Evolutionary conservation across 2,329 filamentous ascomycete species (phyloP).

Genomic region (Alternaria brassicae): DNA sequence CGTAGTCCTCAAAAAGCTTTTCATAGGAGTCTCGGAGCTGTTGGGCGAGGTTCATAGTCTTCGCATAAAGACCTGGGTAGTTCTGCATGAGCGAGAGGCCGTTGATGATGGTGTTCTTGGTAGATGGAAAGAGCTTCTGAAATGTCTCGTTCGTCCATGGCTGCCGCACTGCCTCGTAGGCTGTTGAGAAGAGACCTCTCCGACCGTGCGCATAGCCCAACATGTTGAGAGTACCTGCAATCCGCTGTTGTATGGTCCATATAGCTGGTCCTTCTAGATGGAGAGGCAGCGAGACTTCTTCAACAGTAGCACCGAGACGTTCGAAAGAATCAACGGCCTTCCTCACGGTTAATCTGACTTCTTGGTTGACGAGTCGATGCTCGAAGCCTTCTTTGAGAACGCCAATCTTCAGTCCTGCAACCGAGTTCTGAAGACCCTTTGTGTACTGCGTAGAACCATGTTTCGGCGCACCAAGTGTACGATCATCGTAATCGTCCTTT

Average conservation of each 20-base stretch:
- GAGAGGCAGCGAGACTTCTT: slow-evolving; percentile 34
- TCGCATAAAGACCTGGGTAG: slow-evolving; percentile 52
- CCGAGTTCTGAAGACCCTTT: slow-evolving; percentile 17
- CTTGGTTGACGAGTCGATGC: slow-evolving; percentile 43
- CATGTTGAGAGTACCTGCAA: slow-evolving; percentile 55
- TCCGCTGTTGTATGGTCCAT: slow-evolving; percentile 51
- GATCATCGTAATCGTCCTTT: slow-evolving; percentile 42
- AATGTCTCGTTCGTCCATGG: slow-evolving; percentile 60
- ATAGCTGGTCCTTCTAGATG: slow-evolving; percentile 51
- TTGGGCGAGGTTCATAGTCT: slow-evolving; percentile 52
- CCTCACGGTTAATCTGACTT: slow-evolving; percentile 53
- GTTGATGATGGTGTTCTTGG: slow-evolving; percentile 58
- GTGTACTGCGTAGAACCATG: slow-evolving; percentile 34
- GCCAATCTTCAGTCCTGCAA: slow-evolving; percentile 36
- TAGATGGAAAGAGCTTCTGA: slow-evolving; percentile 55
- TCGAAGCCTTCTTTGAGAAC: slow-evolving; percentile 38
- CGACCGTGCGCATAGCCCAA: slow-evolving; percentile 31
- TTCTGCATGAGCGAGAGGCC: slow-evolving; percentile 50
- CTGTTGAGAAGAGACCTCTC: slow-evolving; percentile 31
- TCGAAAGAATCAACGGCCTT: slow-evolving; percentile 50
- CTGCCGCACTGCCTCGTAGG: slow-evolving; percentile 54
- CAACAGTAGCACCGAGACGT: slow-evolving; percentile 57
- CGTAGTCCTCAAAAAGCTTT: slow-evolving; percentile 45
- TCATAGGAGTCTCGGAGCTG: slow-evolving; percentile 51
- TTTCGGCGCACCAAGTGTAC: slow-evolving; percentile 35